Evolutionary conservation across 192 early-diverging fungal species (phyloP).

Genomic region (Coemansia sp.): DNA sequence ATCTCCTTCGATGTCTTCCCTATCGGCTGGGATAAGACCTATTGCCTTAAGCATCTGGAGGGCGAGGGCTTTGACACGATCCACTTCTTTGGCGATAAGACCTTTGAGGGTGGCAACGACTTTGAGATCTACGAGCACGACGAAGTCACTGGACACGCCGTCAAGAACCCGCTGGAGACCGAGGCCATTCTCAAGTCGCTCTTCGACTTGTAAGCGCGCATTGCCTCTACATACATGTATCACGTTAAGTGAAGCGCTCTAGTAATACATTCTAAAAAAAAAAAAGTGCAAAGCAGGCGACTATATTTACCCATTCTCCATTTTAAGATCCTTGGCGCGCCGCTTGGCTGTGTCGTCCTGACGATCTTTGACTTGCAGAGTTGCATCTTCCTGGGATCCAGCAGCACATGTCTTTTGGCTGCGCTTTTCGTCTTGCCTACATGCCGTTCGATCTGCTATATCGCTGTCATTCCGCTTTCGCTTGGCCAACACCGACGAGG

Average conservation of each 20-base stretch:
- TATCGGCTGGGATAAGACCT: conserved; percentile 99
- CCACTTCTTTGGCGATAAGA: conserved; percentile 99
- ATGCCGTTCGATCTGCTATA: not conserved
- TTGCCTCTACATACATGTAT: not conserved
- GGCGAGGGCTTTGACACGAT: conserved; percentile 85
- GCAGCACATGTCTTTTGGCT: not conserved
- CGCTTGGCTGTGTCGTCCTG: not conserved
- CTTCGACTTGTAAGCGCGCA: conserved; percentile 54
- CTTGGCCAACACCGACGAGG: conserved; percentile 3
- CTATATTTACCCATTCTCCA: not conserved
- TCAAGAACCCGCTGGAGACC: conserved; percentile 85
- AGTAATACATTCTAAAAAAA: not conserved
- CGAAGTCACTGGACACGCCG: conserved; percentile 80
- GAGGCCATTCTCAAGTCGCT: conserved; percentile 78
- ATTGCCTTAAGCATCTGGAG: conserved; percentile 90
- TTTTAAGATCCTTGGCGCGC: not conserved
- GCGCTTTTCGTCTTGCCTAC: not conserved
- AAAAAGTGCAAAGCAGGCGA: not conserved
- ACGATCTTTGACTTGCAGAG: not conserved
- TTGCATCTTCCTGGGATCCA: not conserved
- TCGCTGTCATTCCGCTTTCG: conserved; percentile 9
- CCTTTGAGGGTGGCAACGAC: conserved; percentile 96
- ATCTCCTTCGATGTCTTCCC: conserved; percentile 99
- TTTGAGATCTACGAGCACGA: conserved; percentile 93
- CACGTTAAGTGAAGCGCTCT: not conserved